Base-by-base conservation (phyloP, 768 basidiomycete genomes). In the Tubosaeta brunneosetosa region DNA sequence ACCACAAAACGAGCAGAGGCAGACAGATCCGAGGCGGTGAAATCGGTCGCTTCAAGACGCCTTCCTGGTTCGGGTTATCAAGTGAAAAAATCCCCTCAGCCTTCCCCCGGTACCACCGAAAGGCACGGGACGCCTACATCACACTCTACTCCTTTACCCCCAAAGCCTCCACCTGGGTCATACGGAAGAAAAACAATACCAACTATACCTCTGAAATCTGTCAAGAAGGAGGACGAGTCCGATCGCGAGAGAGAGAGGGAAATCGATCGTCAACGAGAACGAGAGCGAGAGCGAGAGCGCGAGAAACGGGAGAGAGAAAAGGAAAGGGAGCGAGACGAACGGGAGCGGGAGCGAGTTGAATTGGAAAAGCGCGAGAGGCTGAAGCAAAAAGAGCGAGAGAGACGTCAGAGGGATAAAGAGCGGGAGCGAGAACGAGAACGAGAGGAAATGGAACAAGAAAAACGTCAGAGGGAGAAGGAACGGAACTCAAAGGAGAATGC, bases 31-130 rank as follows among this genome's bases (percentile, higher is more conserved):
- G 37, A 62, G 3, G 65, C 58, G 17, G 29, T 56, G n/a, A 61
- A 74, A 40, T 49, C 59, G 9, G 44, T 61, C 6, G 51, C 60
- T 2, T 53, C 62, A 9, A 67, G 74, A 44, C 73, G 75, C 32
- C 51, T 69, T 12, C 80, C 80, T 27, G 80, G 80, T 0, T 81
- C 80, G 4, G 79, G 79, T 3, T 79, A 71, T 58, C 72, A 70
- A 52, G 69, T 66, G 6, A 73, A 73, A 26, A 69, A 69, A n/a
- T 58, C 65, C 0, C 61, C 68, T 40, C 69, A 58, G 38, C 44
- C 60, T 7, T 54, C 66, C 16, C 1, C 53, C 1, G 46, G 61
- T 44, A 17, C 50, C 14, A 17, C 60, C 12, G 63, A 59, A 14
- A 74, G 61, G 57, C 57, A 65, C 25, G 52, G 51, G n/a, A 59